Conservation (phyloP, 345 rosid species). For the Eucalyptus camaldulensis region DNA sequence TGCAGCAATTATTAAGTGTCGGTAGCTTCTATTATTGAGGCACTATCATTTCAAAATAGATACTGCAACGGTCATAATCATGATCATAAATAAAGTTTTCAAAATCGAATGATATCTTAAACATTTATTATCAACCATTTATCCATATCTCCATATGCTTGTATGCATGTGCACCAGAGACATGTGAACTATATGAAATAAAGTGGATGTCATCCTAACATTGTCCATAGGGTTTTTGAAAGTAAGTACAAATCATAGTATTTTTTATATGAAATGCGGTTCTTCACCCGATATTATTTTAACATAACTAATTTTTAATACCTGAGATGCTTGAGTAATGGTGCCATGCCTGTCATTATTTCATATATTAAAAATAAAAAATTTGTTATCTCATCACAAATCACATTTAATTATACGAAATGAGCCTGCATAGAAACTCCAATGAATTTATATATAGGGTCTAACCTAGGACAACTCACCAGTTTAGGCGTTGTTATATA, state of each 20-base stretch:
- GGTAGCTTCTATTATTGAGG: not conserved
- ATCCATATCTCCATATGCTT: not conserved
- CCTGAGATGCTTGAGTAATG: not conserved
- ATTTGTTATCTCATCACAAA: not conserved
- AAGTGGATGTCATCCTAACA: not conserved
- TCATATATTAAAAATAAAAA: not conserved
- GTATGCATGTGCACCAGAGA: not conserved
- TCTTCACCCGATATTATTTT: not conserved
- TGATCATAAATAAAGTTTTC: not conserved
- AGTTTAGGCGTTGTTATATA: not conserved
- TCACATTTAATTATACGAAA: not conserved
- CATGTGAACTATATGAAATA: not conserved
- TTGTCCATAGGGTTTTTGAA: not conserved
- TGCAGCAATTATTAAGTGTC: not conserved
- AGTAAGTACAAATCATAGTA: not conserved
- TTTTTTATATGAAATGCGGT: not conserved
- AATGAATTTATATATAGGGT: not conserved
- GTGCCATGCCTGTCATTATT: not conserved
- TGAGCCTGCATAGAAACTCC: not conserved
- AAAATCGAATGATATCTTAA: not conserved
- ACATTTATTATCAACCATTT: not conserved
- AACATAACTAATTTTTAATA: not conserved
- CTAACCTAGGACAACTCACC: not conserved
- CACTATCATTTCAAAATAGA: not conserved
- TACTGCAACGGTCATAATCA: accelerated